Evolutionary conservation across 306 rosid genomes (phyloP).

Genomic region (Pyrus bretschneideri): DNA sequence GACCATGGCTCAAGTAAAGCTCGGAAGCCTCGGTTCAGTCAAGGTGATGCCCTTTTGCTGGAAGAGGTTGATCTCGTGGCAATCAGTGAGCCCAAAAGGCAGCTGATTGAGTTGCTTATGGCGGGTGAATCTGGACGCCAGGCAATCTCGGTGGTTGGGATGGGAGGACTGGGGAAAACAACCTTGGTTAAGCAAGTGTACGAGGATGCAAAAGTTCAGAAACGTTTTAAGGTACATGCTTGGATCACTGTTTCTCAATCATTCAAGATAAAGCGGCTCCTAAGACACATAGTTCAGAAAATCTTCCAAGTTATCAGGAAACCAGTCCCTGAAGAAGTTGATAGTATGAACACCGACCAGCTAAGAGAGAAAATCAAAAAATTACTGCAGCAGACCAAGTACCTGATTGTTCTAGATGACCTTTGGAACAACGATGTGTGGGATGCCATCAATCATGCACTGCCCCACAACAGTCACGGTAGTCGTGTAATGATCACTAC

Average conservation of each 20-base stretch:
- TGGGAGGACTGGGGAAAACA: constrained; percentile 64
- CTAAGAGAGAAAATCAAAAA: constrained; percentile 30
- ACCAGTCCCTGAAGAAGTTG: constrained; percentile 35
- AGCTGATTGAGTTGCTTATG: constrained; percentile 29
- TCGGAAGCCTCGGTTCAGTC: constrained; percentile 14
- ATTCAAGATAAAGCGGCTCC: constrained; percentile 27
- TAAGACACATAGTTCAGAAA: constrained; percentile 32
- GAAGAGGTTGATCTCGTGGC: constrained; percentile 53
- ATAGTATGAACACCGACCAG: constrained; percentile 25
- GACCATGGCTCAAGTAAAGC: constrained; percentile 22
- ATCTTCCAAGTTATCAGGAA: constrained; percentile 18
- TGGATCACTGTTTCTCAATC: constrained; percentile 55
- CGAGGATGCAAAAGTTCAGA: constrained; percentile 41
- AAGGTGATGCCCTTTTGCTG: constrained; percentile 51
- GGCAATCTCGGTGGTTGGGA: constrained; percentile 46
- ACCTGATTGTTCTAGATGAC: constrained; percentile 54
- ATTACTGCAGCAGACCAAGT: constrained; percentile 31
- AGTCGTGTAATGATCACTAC: constrained; percentile 57
- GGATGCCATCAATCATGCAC: constrained; percentile 44
- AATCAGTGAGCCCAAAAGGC: constrained; percentile 28
- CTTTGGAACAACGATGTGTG: constrained; percentile 40
- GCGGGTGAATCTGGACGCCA: constrained; percentile 3
- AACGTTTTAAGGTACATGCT: constrained; percentile 37
- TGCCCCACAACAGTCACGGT: constrained; percentile 36
- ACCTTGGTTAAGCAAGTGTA: constrained; percentile 46